Base-by-base conservation (phyloP, 2,329 filamentous ascomycete species). In the Penicillium sp. region DNA sequence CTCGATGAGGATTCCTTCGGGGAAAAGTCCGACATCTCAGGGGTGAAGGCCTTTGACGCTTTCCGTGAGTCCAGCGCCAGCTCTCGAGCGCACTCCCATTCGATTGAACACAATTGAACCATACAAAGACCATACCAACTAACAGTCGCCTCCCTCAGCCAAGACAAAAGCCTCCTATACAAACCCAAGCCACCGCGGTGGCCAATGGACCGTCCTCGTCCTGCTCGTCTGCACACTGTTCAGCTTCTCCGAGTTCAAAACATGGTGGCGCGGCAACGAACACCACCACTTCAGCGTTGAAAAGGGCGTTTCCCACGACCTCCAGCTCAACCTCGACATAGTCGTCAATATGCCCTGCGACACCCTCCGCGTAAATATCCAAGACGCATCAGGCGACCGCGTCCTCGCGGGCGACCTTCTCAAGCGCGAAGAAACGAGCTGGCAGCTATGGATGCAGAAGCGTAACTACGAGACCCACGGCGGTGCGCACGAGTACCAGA, bases 101-200 rank as follows among this genome's bases (percentile, higher is more conserved):
- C 31, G 18, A 35, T 35, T 35, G 31, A 35, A 35, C 31, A 35
- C 31, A 35, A 35, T 16, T 18, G 6, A 14, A 35, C n/a, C 16
- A 10, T 11, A 4, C 31, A 13, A 38, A 18, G 33, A 11, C 8
- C 16, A 16, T 2, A 10, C 16, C 16, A 20, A 9, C 18, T 38
- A 38, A 38, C 35, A 22, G 20, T 20, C n/a, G 9, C 33, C 33
- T 36, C 33, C 53, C 48, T 9, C 67, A 96, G 92, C 94, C 61
- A 97, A 99, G 80, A 90, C 92, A 48, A 97, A 97, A 77, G 84
- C 92, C 14, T 90, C 92, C 67, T 99, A 96, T 74, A 86, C 94
- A 49, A 87, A 88, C 42, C 84, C 86, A 59, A 95, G 90, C 28
- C 82, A 88, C 33, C 88, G 88, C 65, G 95, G 94, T 65, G 92